Base-by-base conservation (phyloP, 75 land plant genomes). In the Selaginella tamariscina region DNA sequence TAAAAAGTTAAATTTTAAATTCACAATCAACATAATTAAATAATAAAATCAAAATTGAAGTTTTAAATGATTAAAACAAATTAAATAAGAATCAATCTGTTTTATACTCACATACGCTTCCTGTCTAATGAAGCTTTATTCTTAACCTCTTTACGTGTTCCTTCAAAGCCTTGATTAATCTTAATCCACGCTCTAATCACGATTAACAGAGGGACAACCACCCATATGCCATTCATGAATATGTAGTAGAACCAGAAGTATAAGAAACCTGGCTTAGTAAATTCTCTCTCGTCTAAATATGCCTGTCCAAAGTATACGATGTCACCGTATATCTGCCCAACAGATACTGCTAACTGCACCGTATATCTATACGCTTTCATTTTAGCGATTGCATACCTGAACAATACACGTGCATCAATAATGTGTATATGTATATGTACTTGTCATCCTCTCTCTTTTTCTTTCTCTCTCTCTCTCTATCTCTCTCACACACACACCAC, bases 311-410 rank as follows among this genome's bases (percentile, higher is more conserved):
- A 91, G 60, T 91, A 91, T 0, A 89, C 75, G 24, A 76, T 9
- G 59, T 76, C 73, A 22, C 97, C 97, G 74, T 91, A 91, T 24
- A 91, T 74, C 69, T 91, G 97, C 27, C 83, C 86, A 62, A 84
- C 56, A 31, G 77, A 82, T 30, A 84, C 68, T 13, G 86, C 75
- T 24, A 88, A 65, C 79, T 91, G 97, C 32, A 86, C 79, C 24
- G 82, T 64, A 54, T 91, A 65, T 71, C 80, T 80, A 71, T 91
- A 91, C 29, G 89, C 56, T 69, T 90, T 84, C 54, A 75, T 77
- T 49, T 81, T 62, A 5, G 77, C 85, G 32, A 89, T 89, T 31
- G 97, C 87, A 79, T 84, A 88, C 71, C 96, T 91, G 88, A 69
- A 71, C n/a, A n/a, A n/a, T n/a, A n/a, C n/a, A n/a, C n/a, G n/a